These are phyloP conservation scores for Aeschynomene evenia DNA, from an alignment of 306 rosid species.

Conservation along the genomic window DNA sequence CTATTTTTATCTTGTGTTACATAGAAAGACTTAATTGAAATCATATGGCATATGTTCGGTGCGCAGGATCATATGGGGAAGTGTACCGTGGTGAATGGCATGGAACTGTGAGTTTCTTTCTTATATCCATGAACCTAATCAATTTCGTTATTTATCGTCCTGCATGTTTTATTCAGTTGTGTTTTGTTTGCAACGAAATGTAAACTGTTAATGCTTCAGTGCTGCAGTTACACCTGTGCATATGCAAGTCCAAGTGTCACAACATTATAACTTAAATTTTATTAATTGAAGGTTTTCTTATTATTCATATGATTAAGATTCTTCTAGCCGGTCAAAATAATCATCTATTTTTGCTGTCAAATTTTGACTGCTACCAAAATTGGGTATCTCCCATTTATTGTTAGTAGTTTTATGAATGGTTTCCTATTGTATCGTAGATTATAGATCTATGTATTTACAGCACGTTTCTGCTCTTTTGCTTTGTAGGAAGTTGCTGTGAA, in stretches of 20 bases:
- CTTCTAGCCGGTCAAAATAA: not conserved
- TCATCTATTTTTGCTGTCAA: slow-evolving; percentile 10
- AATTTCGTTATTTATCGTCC: not conserved
- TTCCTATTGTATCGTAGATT: slow-evolving; percentile 20
- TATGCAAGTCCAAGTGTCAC: slow-evolving; percentile 1
- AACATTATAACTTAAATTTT: slow-evolving; percentile 9
- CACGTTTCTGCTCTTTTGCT: slow-evolving; percentile 27
- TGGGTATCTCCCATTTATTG: not conserved
- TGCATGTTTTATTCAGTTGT: slow-evolving; percentile 3
- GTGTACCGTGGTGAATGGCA: slow-evolving; percentile 96
- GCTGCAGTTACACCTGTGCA: slow-evolving; percentile 25
- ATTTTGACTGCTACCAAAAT: not conserved
- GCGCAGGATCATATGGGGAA: slow-evolving; percentile 97
- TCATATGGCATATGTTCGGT: slow-evolving; percentile 29
- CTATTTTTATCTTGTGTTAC: slow-evolving; percentile 14
- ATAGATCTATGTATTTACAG: slow-evolving; percentile 8
- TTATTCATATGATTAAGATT: not conserved
- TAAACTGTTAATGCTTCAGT: not conserved
- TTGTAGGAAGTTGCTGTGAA: slow-evolving; percentile 95
- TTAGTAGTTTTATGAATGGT: not conserved
- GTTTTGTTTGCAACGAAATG: slow-evolving; percentile 14
- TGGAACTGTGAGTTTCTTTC: slow-evolving; percentile 88
- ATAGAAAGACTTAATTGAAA: slow-evolving; percentile 22
- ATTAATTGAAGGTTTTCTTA: not conserved
- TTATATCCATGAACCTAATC: slow-evolving; percentile 23